Conservation (phyloP, 345 rosid genomes). For the Aquilaria sinensis region DNA sequence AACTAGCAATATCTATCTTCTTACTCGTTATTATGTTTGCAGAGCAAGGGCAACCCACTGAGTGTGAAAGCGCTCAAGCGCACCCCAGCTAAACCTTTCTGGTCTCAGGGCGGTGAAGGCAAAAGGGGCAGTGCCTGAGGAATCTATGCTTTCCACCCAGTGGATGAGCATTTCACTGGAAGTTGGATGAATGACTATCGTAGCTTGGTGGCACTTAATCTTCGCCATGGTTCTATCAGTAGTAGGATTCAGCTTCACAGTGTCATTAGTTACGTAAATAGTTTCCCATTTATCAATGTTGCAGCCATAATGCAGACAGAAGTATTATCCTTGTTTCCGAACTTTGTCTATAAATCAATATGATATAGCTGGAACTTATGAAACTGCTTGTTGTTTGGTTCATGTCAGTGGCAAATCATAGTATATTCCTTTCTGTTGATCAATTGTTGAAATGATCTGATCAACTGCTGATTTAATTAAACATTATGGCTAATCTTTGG, state of each 20-base stretch:
- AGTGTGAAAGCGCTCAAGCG: constrained; percentile 72
- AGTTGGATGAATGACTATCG: constrained; percentile 5
- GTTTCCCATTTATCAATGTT: constrained; percentile 5
- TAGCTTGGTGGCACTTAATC: constrained; percentile 3
- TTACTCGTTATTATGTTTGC: constrained; percentile 20
- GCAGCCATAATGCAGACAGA: constrained; percentile 10
- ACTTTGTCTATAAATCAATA: constrained; percentile 14
- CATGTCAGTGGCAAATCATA: too few relatives aligned
- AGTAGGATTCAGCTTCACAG: too few relatives aligned
- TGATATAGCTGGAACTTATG: too few relatives aligned
- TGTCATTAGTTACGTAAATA: constrained; percentile 19
- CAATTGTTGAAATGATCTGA: too few relatives aligned
- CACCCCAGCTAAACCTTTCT: constrained; percentile 63
- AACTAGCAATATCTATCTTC: neutral
- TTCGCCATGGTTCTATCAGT: constrained; percentile 10
- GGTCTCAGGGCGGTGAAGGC: constrained; percentile 41
- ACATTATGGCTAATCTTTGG: too few relatives aligned
- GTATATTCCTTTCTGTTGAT: too few relatives aligned
- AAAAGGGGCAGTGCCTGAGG: constrained; percentile 36
- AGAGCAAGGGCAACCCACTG: constrained; percentile 84
- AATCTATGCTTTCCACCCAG: constrained; percentile 12
- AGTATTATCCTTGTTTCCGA: constrained; percentile 5
- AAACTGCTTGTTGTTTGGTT: too few relatives aligned
- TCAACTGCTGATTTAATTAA: too few relatives aligned
- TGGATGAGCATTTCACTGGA: constrained; percentile 1